A percentile compares a stretch with the other conserved stretches of the same genome.
Conservation (phyloP, 192 early-diverging fungal species). For the Coemansia sp. region DNA sequence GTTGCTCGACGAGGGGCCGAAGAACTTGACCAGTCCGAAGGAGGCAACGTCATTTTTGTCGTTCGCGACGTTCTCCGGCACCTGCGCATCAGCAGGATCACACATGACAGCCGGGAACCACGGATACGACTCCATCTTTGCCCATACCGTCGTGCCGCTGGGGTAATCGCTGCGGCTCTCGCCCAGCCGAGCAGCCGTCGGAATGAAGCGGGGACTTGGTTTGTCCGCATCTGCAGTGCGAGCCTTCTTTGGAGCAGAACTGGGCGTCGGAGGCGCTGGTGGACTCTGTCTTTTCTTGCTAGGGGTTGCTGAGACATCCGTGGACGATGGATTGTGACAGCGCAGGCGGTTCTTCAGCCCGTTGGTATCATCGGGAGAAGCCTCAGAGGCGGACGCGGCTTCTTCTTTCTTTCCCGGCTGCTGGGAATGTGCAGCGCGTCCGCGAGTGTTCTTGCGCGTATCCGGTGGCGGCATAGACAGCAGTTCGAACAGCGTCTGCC, state of each 20-base stretch:
- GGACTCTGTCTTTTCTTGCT: not conserved
- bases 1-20: slow-evolving; percentile 8
- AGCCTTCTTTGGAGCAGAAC: too few relatives aligned
- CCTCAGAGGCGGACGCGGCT: slow-evolving; percentile 7
- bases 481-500: slow-evolving; percentile 42
- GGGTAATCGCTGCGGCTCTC: slow-evolving; percentile 12
- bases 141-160: slow-evolving; percentile 45
- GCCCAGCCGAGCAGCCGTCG: slow-evolving; percentile 12
- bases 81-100: slow-evolving; percentile 7
- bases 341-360: slow-evolving; percentile 9
- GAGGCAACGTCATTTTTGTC: slow-evolving; percentile 2
- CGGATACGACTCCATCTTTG: slow-evolving; percentile 39
- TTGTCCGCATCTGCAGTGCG: too few relatives aligned
- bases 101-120: slow-evolving; percentile 51
- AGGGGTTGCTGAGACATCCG: slow-evolving; percentile 2
- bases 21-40: slow-evolving; percentile 38
- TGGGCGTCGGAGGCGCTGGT: too few relatives aligned
- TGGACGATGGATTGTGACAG: not conserved
- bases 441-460: slow-evolving; percentile 13
- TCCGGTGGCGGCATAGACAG: slow-evolving; percentile 46
- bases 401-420: not conserved
- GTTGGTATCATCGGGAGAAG: slow-evolving; percentile 27
- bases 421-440: not conserved
- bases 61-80: slow-evolving; percentile 19
- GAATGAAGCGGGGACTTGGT: not conserved